Conservation (phyloP, 2,329 filamentous ascomycete genomes). For the Bipolaris victoriae region DNA sequence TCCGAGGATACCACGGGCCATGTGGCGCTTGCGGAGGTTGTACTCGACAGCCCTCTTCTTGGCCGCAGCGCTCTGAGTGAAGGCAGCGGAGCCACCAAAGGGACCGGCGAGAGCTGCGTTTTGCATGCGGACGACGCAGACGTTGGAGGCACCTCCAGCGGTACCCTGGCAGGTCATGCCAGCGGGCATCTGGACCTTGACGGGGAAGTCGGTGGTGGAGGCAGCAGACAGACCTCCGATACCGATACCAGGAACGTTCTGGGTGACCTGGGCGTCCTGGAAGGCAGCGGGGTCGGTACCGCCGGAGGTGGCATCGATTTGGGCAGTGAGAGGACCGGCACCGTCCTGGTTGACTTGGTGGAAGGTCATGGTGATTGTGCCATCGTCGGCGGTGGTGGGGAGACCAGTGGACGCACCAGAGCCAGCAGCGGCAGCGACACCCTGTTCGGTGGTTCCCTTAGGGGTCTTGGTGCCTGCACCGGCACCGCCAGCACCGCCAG, state of each 20-base stretch:
- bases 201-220: conserved; percentile 67
- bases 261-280: conserved; percentile 63
- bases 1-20: conserved; percentile 45
- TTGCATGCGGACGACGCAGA: conserved; percentile 69
- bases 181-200: conserved; percentile 69
- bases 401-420: conserved; percentile 61
- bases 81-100: conserved; percentile 70
- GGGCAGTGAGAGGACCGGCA: conserved; percentile 67
- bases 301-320: conserved; percentile 67
- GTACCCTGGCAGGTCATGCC: conserved; percentile 70
- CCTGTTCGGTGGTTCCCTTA: conserved; percentile 57
- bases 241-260: conserved; percentile 65
- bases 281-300: conserved; percentile 67
- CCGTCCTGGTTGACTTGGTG: conserved; percentile 76
- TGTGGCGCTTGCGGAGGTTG: conserved; percentile 49
- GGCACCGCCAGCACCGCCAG: conserved; percentile 11
- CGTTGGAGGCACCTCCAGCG: conserved; percentile 64
- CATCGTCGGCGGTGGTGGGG: conserved; percentile 66
- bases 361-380: conserved; percentile 68
- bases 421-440: conserved; percentile 62
- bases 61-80: conserved; percentile 64
- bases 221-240: conserved; percentile 65
- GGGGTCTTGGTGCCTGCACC: conserved; percentile 56
- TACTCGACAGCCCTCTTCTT: conserved; percentile 68
- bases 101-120: conserved; percentile 68